These are phyloP conservation scores for Xylariales sp. DNA, from an alignment of 2,329 filamentous ascomycete species.

Conservation along the genomic window DNA sequence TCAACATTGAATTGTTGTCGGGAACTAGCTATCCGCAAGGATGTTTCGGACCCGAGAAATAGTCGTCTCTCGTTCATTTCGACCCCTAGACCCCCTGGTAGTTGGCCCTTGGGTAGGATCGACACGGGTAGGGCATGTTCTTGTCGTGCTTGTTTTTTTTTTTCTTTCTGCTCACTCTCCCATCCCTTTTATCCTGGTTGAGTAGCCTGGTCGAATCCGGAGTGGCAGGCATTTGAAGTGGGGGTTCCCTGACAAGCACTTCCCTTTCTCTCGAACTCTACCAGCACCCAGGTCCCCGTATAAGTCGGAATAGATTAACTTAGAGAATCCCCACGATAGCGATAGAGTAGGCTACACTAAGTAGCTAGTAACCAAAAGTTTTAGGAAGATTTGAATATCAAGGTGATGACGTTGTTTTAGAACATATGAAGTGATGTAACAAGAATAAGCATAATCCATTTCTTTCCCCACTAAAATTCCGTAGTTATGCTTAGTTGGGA, in stretches of 20 bases:
- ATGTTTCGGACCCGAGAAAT: conserved; percentile 21
- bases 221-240: conserved; percentile 10
- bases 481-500: not conserved
- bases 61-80: conserved; percentile 10
- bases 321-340: conserved; percentile 6
- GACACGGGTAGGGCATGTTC: conserved; percentile 24
- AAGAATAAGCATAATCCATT: not conserved
- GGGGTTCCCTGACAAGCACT: conserved; percentile 1
- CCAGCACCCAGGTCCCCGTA: not conserved
- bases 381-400: not conserved
- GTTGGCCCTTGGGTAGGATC: conserved; percentile 26
- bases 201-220: conserved; percentile 4
- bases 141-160: not conserved
- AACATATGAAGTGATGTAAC: not conserved
- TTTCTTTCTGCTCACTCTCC: not conserved
- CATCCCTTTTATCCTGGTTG: not conserved
- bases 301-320: not conserved
- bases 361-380: conserved; percentile 1
- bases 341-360: not conserved
- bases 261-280: conserved; percentile 1
- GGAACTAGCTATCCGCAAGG: conserved; percentile 1
- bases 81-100: conserved; percentile 5
- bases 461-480: conserved; percentile 1
- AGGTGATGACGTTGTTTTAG: not conserved
- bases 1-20: conserved; percentile 1